Conservation (phyloP, 129 eudicot species). For the Logfia minima region DNA sequence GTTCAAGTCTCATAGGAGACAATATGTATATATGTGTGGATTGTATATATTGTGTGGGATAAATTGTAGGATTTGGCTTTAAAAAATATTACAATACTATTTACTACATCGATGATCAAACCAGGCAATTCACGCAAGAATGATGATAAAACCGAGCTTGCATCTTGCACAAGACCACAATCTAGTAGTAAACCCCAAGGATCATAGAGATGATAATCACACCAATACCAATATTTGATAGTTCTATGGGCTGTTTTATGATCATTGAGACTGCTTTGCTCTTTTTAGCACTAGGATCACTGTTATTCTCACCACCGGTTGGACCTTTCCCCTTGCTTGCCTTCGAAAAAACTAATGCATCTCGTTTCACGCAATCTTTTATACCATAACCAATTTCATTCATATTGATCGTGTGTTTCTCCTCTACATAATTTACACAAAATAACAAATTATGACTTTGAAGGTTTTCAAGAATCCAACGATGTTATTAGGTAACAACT, state of each 20-base stretch:
- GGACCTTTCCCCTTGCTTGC: slow-evolving; percentile 1
- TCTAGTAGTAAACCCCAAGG: background rate
- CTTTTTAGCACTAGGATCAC: background rate
- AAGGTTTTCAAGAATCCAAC: background rate
- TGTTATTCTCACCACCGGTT: background rate
- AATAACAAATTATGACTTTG: background rate
- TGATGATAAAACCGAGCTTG: background rate
- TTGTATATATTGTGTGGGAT: no score
- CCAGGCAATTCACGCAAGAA: background rate
- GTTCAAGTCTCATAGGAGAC: no score
- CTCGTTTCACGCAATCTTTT: background rate
- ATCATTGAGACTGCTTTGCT: background rate
- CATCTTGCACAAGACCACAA: background rate
- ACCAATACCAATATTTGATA: background rate
- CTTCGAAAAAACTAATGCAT: background rate
- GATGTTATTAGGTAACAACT: background rate
- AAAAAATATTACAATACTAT: background rate
- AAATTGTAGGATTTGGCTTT: no score
- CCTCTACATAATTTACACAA: background rate
- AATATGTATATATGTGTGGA: no score
- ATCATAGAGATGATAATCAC: background rate
- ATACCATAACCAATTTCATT: background rate
- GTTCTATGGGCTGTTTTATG: background rate
- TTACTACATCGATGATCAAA: background rate
- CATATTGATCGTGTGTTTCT: background rate